Evolutionary conservation across 805 yeast species (phyloP), one percentile per base, ranked within the genome.

Genomic region (Pichia scutulata): DNA sequence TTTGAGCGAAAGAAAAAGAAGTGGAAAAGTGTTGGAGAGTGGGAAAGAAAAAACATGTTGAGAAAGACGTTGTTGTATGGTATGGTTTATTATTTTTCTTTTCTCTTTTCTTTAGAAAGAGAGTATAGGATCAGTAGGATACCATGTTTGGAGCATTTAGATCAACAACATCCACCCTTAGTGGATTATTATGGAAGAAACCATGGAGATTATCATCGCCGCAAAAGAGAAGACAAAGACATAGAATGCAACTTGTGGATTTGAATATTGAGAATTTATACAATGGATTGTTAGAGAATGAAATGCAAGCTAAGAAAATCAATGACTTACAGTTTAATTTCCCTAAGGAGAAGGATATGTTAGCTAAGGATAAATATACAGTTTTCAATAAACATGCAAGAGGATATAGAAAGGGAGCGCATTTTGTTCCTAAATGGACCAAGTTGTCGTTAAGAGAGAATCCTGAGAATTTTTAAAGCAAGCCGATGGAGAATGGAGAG

Each of bases 361-460:
- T 68, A 1, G 74, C 96, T 8, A 73, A 69, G 55, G 95, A 93
- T 70, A 92, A 92, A 68, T 93, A 93, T 70, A 82, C 95, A 43
- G 84, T 89, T 1, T 92, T 86, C 70, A 82, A 80, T 69, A 84
- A 78, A 67, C 81, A 81, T 60, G 77, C 82, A 14, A 80, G 76
- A 60, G 83, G 82, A 21, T 93, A 92, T 70, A 81, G 98, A 72
- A 92, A 89, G 70, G 82, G 90, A 56, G 81, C 87, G 24, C 98
- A 92, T 63, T 72, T 81, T 66, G 86, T 84, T 41, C 96, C 97
- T 21, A 87, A 89, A 64, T 89, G 96, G 95, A 89, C 97, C 49
- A 89, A 84, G 71, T 65, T 80, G 55, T 80, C 95, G 9, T 76
- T 83, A 67, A 82, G 97, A 72, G 81, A 77, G 52, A 85, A 86